phyloP scores from a whole-genome alignment of 2,329 filamentous ascomycete species.

The Fusarium sp. region DNA sequence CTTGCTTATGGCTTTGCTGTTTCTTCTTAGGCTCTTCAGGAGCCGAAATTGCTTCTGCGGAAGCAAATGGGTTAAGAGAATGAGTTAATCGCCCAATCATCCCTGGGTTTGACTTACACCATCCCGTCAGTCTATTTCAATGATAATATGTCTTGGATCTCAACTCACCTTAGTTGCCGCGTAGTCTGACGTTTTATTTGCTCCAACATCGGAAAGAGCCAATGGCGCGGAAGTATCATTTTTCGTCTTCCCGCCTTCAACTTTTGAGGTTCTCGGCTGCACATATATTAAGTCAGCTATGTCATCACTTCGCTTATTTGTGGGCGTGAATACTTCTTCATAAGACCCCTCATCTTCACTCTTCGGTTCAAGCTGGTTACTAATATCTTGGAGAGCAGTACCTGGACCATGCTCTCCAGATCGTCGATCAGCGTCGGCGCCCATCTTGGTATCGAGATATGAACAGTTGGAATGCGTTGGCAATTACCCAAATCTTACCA shows the following conservation, averaged over 20 bases:
- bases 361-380: background rate
- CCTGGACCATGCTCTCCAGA: background rate
- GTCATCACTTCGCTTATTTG: too few species aligned
- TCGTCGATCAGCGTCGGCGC: background rate
- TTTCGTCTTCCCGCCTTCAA: background rate
- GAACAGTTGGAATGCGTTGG: too few species aligned
- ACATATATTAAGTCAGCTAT: background rate
- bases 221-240: background rate
- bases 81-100: background rate
- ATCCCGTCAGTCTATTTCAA: background rate
- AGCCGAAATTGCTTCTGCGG: background rate
- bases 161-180: background rate
- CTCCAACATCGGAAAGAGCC: background rate
- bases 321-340: background rate
- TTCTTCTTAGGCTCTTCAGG: background rate
- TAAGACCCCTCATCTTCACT: background rate
- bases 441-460: too few species aligned
- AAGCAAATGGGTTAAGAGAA: background rate
- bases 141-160: fast-evolving
- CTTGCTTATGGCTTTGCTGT: background rate
- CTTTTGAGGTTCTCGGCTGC: background rate
- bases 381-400: background rate
- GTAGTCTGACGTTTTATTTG: background rate
- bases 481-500: too few species aligned
- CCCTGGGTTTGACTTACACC: background rate